Conservation (phyloP, 176 grass and related monocot species). For the Hordeum marinum region DNA sequence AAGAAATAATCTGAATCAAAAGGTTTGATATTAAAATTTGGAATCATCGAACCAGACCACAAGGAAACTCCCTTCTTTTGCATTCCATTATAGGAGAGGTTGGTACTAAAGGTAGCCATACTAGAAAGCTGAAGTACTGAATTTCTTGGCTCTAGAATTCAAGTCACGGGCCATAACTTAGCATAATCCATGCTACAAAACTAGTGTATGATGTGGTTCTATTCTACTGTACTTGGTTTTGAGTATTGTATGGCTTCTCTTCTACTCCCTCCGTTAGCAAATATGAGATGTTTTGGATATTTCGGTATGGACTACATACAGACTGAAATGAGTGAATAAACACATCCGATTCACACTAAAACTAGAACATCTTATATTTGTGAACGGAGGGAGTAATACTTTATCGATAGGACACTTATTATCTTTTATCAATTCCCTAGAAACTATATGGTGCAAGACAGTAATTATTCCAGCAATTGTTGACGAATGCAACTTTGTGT, state of each 20-base stretch:
- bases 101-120: not conserved
- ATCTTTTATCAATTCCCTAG: not conserved
- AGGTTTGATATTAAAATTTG: not conserved
- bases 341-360: too few relatives aligned
- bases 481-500: not conserved
- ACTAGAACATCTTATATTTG: too few relatives aligned
- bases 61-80: not conserved
- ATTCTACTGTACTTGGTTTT: not conserved
- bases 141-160: not conserved
- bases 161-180: not conserved
- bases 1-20: not conserved
- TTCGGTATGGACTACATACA: too few relatives aligned
- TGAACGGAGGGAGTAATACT: too few relatives aligned
- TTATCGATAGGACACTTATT: not conserved
- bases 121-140: slow-evolving; percentile 11
- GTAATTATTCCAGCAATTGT: not conserved
- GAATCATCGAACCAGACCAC: slow-evolving; percentile 10
- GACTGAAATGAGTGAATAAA: too few relatives aligned
- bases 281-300: too few relatives aligned
- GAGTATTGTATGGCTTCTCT: not conserved
- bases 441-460: not conserved
- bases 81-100: not conserved
- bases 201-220: too few relatives aligned
- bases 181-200: too few relatives aligned
- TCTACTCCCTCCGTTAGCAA: not conserved